These are phyloP conservation scores for Suillus discolor DNA, from an alignment of 768 basidiomycete genomes.

Conservation along the genomic window DNA sequence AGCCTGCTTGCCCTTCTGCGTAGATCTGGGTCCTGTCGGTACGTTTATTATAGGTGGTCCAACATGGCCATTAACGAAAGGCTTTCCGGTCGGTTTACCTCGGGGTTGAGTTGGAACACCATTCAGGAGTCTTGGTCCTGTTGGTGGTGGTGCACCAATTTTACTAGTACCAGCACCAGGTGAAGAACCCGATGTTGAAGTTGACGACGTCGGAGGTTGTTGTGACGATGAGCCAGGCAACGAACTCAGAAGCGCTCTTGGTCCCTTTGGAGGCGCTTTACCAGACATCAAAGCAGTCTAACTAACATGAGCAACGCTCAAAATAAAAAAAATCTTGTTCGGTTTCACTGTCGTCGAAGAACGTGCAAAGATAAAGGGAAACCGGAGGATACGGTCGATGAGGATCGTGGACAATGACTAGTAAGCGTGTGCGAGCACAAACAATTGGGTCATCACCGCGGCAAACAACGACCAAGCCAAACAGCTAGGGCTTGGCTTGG, in stretches of 20 bases:
- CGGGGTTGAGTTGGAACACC: conserved; percentile 33
- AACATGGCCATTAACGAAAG: conserved; percentile 45
- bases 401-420: conserved; percentile 10
- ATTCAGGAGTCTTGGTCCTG: conserved; percentile 61
- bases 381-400: conserved; percentile 14
- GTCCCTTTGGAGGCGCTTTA: conserved; percentile 75
- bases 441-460: conserved; percentile 10
- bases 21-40: conserved; percentile 35
- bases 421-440: conserved; percentile 10
- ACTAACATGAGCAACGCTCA: conserved; percentile 14
- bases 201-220: conserved; percentile 34
- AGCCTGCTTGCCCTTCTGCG: conserved; percentile 46
- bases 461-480: conserved; percentile 8
- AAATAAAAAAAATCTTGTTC: conserved; percentile 6
- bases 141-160: conserved; percentile 60
- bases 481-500: not conserved
- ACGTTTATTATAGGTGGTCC: conserved; percentile 25
- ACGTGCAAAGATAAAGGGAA: conserved; percentile 10
- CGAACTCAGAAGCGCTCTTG: conserved; percentile 63
- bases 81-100: conserved; percentile 37
- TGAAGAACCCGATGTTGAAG: conserved; percentile 35
- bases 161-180: conserved; percentile 36
- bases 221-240: conserved; percentile 31
- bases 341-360: conserved; percentile 13
- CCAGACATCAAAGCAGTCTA: conserved; percentile 60